Evolutionary conservation across 1,284 basidiomycete genomes (phyloP), one percentile per base, ranked within the genome.

Genomic region (Sanghuangporus baumii): DNA sequence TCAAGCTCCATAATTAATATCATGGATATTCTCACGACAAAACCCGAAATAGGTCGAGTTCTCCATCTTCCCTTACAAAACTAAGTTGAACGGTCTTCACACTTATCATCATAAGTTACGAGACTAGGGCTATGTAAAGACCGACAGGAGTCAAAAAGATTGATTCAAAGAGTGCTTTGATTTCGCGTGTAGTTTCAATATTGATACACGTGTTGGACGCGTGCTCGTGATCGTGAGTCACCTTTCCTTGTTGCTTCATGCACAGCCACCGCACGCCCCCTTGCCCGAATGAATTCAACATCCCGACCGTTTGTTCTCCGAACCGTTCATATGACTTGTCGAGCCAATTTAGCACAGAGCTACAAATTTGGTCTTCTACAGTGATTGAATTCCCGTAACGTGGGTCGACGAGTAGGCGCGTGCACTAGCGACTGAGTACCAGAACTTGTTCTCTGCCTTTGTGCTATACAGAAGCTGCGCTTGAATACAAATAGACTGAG

Each of bases 191-290:
- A 46, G 16, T 46, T 6, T 12, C 51, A 34, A 52, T 5, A 20
- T 20, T 12, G 16, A 37, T 54, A 37, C 52, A 54, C 36, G 52
- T 54, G 52, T 54, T 9, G 11, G 18, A 18, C 16, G 52, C 52
- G 31, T 54, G 52, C 34, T 18, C 52, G 52, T 54, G 52, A 54
- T 54, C 52, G 52, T 54, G 52, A 54, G 52, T 54, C 52, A 37
- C 52, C 52, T 8, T 46, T 46, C 43, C 31, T 54, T 36, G 31
- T 51, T n/a, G n/a, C n/a, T 51, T 23, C 8, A 51, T 34, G 11
- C 34, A 37, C 16, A 31, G 52, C 52, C 31, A 36, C 36, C 23
- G 31, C 51, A 16, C 16, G 20, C 18, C 16, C 16, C 40, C 40
- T n/a, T 41, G 12, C n/a, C n/a, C 43, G 11, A n/a, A 46, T 46